These are phyloP conservation scores for Talaromyces sp. DNA, from an alignment of 2,329 filamentous ascomycete species.

Conservation along the genomic window DNA sequence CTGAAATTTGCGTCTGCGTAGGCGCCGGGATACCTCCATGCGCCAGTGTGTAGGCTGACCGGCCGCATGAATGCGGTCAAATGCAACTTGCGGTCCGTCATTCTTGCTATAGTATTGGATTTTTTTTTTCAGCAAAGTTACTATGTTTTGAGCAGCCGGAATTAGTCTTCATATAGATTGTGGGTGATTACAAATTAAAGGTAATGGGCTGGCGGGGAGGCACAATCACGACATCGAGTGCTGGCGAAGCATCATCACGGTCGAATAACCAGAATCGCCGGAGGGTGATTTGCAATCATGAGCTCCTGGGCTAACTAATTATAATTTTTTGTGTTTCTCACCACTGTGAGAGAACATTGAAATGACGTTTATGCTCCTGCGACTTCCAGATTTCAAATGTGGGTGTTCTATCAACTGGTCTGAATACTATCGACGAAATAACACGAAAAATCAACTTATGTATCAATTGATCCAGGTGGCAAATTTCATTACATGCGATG, in stretches of 20 bases:
- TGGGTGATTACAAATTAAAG: not conserved
- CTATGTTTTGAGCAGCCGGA: no score
- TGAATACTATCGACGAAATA: not conserved
- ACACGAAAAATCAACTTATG: no score
- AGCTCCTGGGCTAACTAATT: not conserved
- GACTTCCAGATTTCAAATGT: no score
- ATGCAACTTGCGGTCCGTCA: slow-evolving; percentile 36
- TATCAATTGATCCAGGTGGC: no score
- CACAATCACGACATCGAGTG: not conserved
- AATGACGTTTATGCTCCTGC: not conserved
- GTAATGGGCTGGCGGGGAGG: not conserved
- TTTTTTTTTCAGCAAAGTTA: not conserved
- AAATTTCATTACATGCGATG: no score
- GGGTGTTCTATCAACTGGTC: not conserved
- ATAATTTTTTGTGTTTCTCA: not conserved
- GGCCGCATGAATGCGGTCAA: slow-evolving; percentile 57
- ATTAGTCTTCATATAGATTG: not conserved
- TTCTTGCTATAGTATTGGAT: not conserved
- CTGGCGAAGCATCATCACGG: not conserved
- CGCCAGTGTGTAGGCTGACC: slow-evolving; percentile 50
- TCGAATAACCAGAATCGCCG: not conserved
- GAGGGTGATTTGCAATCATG: not conserved
- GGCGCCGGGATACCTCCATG: slow-evolving; percentile 51
- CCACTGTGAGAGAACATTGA: not conserved
- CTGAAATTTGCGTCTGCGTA: slow-evolving; percentile 56